Percentiles rank a stretch among this genome's conserved stretches.
These are phyloP conservation scores for Parmales sp. DNA, from an alignment of 108 stramenopile genomes.

Conservation along the genomic window DNA sequence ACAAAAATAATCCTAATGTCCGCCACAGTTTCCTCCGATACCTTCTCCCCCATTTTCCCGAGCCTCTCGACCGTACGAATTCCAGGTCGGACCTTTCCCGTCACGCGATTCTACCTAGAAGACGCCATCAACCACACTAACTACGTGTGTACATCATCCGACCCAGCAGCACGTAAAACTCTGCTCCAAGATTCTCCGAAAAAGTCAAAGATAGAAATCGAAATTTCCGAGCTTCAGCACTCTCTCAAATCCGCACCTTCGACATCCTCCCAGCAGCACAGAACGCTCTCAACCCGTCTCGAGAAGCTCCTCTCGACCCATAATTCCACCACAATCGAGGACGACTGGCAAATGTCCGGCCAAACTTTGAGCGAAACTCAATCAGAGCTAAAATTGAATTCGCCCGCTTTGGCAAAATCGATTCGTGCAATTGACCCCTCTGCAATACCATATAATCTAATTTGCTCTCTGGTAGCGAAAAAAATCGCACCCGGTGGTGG, in stretches of 20 bases:
- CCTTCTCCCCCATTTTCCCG: not conserved
- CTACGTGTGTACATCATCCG: not conserved
- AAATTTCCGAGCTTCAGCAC: too few relatives aligned
- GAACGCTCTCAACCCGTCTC: too few relatives aligned
- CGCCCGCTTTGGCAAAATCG: not conserved
- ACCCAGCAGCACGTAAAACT: too few relatives aligned
- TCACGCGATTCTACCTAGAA: not conserved
- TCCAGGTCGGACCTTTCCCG: not conserved
- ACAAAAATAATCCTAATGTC: not conserved
- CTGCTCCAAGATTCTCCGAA: too few relatives aligned
- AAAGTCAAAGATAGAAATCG: too few relatives aligned
- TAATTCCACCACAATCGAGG: too few relatives aligned
- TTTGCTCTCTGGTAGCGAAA: not conserved
- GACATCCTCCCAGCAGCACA: too few relatives aligned
- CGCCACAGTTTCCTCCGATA: not conserved
- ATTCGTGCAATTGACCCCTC: not conserved
- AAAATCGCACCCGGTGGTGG: not conserved
- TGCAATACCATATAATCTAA: not conserved
- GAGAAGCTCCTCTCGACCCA: too few relatives aligned
- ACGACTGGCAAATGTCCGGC: too few relatives aligned
- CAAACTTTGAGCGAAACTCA: too few relatives aligned
- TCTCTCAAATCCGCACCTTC: too few relatives aligned
- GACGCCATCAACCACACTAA: not conserved
- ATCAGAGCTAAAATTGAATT: too few relatives aligned
- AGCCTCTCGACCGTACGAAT: not conserved